phyloP scores from a whole-genome alignment of 2,329 filamentous ascomycete species.

The Diplocarpon rosae region DNA sequence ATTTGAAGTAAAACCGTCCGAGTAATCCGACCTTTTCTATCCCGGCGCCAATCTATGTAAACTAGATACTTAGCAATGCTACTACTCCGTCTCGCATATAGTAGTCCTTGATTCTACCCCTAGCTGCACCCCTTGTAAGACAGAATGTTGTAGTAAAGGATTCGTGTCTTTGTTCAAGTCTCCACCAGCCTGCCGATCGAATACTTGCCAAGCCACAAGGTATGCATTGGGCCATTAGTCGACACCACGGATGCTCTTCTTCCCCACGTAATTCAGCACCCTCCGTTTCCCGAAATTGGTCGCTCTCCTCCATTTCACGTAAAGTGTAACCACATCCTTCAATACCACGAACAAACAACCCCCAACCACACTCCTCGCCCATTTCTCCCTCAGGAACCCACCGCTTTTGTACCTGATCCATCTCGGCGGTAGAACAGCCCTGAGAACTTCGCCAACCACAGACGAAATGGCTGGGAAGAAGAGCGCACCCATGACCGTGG shows the following conservation, averaged over 20 bases:
- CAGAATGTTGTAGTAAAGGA: too few species aligned
- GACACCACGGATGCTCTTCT: background rate
- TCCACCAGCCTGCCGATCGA: too few species aligned
- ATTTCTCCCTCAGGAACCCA: conserved; percentile 63
- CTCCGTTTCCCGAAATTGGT: conserved; percentile 42
- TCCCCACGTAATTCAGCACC: conserved; percentile 29
- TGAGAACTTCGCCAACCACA: conserved; percentile 64
- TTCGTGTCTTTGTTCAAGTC: too few species aligned
- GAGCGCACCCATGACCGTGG: conserved; percentile 56
- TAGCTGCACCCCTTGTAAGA: too few species aligned
- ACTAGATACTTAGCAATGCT: too few species aligned
- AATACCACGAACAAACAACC: conserved; percentile 82
- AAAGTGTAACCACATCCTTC: conserved; percentile 54
- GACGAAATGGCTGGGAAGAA: conserved; percentile 76
- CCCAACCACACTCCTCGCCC: conserved; percentile 81
- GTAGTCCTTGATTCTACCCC: too few species aligned
- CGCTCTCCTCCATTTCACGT: conserved; percentile 51
- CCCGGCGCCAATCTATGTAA: too few species aligned
- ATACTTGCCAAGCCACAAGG: too few species aligned
- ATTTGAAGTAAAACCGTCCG: too few species aligned
- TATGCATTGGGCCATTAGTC: too few species aligned
- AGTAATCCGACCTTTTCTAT: too few species aligned
- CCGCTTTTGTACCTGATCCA: conserved; percentile 41
- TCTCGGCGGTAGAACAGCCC: conserved; percentile 51
- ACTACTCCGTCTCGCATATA: too few species aligned